Evolutionary conservation across 2,329 filamentous ascomycete genomes (phyloP).

Genomic region (Calonectria hongkongensis): DNA sequence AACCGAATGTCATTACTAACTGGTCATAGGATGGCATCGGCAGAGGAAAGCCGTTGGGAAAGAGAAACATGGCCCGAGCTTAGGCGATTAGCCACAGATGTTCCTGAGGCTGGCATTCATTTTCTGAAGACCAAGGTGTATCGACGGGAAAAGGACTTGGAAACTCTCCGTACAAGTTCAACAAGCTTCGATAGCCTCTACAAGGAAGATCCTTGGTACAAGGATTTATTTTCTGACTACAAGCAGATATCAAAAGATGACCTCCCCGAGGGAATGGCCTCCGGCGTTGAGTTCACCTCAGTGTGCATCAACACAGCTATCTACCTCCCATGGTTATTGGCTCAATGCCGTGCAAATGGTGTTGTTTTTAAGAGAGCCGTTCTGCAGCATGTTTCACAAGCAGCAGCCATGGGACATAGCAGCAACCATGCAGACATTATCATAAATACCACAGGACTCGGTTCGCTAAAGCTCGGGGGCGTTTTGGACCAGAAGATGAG

Average conservation of each 20-base stretch:
- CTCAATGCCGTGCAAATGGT: constrained; percentile 78
- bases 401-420: constrained; percentile 58
- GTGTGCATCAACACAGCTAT: constrained; percentile 82
- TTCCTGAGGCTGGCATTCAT: constrained; percentile 32
- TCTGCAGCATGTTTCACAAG: constrained; percentile 77
- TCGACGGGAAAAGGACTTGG: background rate
- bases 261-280: constrained; percentile 72
- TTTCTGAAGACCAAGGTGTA: constrained; percentile 25
- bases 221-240: constrained; percentile 55
- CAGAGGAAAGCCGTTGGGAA: no score
- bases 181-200: constrained; percentile 24
- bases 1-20: no score
- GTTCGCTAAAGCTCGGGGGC: constrained; percentile 78
- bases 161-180: no score
- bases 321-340: constrained; percentile 82
- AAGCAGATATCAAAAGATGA: no score
- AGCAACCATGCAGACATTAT: constrained; percentile 73
- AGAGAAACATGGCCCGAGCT: no score
- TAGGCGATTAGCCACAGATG: background rate
- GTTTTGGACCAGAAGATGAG: constrained; percentile 79
- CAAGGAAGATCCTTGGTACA: constrained; percentile 29
- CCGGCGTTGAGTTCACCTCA: constrained; percentile 84
- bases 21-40: no score
- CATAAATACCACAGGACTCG: constrained; percentile 82
- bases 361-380: constrained; percentile 72